Conservation (phyloP, 768 basidiomycete genomes). For the Boletellus ananiceps region DNA sequence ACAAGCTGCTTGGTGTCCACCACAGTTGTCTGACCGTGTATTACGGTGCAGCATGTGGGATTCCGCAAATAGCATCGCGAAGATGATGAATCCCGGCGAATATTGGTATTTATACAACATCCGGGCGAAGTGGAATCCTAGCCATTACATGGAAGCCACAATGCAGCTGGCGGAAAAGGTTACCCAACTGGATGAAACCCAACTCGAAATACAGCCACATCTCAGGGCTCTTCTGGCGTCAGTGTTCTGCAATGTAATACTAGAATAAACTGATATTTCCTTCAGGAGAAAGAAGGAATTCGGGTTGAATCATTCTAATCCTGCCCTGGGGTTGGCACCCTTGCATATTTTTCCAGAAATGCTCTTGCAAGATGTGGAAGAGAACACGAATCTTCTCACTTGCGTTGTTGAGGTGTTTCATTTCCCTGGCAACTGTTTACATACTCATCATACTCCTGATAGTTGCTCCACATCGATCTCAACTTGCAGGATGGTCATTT, state of each 20-base stretch:
- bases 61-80: slow-evolving; percentile 38
- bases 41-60: slow-evolving; percentile 63
- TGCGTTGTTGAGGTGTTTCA: slow-evolving; percentile 54
- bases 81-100: slow-evolving; percentile 42
- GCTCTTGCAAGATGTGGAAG: slow-evolving; percentile 44
- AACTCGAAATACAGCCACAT: slow-evolving; percentile 32
- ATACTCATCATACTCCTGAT: not conserved
- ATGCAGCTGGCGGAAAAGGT: slow-evolving; percentile 43
- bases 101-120: slow-evolving; percentile 53
- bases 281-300: slow-evolving; percentile 49
- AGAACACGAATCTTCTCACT: slow-evolving; percentile 42
- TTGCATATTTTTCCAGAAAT: slow-evolving; percentile 38
- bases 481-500: slow-evolving; percentile 33
- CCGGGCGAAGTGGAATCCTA: slow-evolving; percentile 37
- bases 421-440: not conserved
- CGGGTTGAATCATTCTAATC: slow-evolving; percentile 15
- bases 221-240: slow-evolving; percentile 52
- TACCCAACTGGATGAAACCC: slow-evolving; percentile 37
- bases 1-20: slow-evolving; percentile 45
- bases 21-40: slow-evolving; percentile 39
- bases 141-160: slow-evolving; percentile 51
- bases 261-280: slow-evolving; percentile 4
- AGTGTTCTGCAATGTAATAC: slow-evolving; percentile 18
- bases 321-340: slow-evolving; percentile 22
- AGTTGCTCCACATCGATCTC: slow-evolving; percentile 46